A percentile compares a stretch with the other conserved stretches of the same genome.
Evolutionary conservation across 1,139 yeast species (phyloP).

Genomic region (Casaregolazyma lundiana): DNA sequence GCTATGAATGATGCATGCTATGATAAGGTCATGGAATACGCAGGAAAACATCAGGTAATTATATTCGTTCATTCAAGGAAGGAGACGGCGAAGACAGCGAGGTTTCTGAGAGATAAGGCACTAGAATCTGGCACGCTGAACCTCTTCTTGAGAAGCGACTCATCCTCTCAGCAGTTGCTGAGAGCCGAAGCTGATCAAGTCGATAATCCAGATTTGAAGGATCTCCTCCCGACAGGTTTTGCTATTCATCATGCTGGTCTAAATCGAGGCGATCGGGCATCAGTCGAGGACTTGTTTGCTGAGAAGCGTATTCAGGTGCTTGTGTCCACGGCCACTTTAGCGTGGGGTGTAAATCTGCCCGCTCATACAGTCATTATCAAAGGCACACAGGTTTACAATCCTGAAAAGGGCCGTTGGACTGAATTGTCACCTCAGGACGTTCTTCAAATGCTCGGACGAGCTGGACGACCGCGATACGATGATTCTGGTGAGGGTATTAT

Average conservation of each 20-base stretch:
- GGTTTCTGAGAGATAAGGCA: constrained; percentile 61
- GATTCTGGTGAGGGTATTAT: constrained; percentile 91
- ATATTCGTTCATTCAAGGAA: constrained; percentile 92
- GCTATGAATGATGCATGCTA: constrained; percentile 92
- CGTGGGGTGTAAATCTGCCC: constrained; percentile 98
- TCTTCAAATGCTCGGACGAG: constrained; percentile 91
- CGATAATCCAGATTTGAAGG: constrained; percentile 52
- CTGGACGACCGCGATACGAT: constrained; percentile 95
- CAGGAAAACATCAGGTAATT: constrained; percentile 68
- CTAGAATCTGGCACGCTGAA: constrained; percentile 50
- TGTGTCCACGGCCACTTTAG: constrained; percentile 92
- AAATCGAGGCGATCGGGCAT: constrained; percentile 62
- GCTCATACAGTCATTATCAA: constrained; percentile 95
- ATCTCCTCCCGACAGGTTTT: constrained; percentile 64
- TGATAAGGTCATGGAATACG: constrained; percentile 70
- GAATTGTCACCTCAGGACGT: constrained; percentile 92
- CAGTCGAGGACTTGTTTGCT: constrained; percentile 82
- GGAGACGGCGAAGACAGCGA: constrained; percentile 83
- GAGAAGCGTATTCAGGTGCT: constrained; percentile 78
- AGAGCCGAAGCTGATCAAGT: constrained; percentile 57
- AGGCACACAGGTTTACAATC: constrained; percentile 92
- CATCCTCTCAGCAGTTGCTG: constrained; percentile 62
- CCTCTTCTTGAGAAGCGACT: constrained; percentile 45
- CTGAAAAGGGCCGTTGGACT: constrained; percentile 84
- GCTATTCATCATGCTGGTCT: constrained; percentile 97